Base-by-base conservation (phyloP, 306 rosid genomes). In the Begonia fuchsioides region DNA sequence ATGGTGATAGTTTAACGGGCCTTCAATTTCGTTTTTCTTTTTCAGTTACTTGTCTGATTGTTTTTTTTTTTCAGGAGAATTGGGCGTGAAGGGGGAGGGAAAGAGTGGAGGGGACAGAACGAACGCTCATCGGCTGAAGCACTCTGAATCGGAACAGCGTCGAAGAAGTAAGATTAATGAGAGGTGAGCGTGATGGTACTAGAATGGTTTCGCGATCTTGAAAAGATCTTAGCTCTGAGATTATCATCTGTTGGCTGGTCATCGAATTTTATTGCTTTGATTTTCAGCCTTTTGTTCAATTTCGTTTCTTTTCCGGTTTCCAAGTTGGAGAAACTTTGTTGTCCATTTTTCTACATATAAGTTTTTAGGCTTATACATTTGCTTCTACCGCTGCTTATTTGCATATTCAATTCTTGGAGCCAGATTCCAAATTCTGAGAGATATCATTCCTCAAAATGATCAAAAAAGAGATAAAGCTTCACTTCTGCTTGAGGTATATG, bases 401-500 rank as follows among this genome's bases (percentile, higher is more conserved):
- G 6, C 10, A n/a, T 5, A 1, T 2, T 58, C 38, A 38, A 39
- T 32, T 58, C 64, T 56, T 63, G 70, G 58, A 45, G 41, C 49
- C 87, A 90, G 98, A 57, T 90, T 90, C 78, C 98, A 90, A 73
- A 70, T 73, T 64, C 65, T 90, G 73, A 79, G 92, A 63, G 84
- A 77, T 43, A 74, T 90, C 74, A 76, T 90, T 47, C 98, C 98
- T 53, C 85, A 79, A 64, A 85, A 79, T 77, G 98, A 90, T 78
- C 95, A 81, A 49, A 90, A 90, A 61, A 81, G 92, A 72, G 98
- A 90, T 51, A 90, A 85, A 72, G 98, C 98, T 15, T 90, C 98
- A 50, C 77, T 85, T 58, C 71, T 90, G 76, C 70, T 90, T 72
- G 98, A 90, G 95, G 95, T 90, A 64, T 13, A 16, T 44, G 45